Percentiles rank a stretch among this genome's conserved stretches.
phyloP scores from a whole-genome alignment of 2,329 filamentous ascomycete species.

The Cercospora janseana region DNA sequence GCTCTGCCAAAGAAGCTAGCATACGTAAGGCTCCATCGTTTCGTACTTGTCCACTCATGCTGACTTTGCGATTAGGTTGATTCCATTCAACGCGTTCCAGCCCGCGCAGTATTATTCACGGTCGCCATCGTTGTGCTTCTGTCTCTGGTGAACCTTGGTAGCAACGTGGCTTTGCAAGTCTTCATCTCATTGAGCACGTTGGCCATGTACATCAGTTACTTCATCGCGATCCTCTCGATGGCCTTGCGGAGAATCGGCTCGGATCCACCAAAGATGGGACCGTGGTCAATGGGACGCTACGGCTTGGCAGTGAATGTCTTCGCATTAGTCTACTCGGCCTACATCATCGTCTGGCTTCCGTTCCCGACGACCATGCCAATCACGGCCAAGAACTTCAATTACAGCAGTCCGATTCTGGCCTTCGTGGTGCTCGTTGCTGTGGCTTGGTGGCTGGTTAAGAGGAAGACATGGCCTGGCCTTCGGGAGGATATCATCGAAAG shows the following conservation, averaged over 20 bases:
- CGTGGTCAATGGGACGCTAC: slow-evolving; percentile 27
- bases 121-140: slow-evolving; percentile 27
- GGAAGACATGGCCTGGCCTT: slow-evolving; percentile 27
- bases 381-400: slow-evolving; percentile 28
- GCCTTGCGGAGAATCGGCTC: slow-evolving; percentile 14
- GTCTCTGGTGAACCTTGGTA: slow-evolving; percentile 27
- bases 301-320: slow-evolving; percentile 29
- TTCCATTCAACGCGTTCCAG: slow-evolving; percentile 23
- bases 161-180: slow-evolving; percentile 25
- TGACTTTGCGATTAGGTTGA: slow-evolving; percentile 18
- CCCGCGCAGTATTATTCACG: slow-evolving; percentile 28
- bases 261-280: slow-evolving; percentile 18
- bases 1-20: slow-evolving; percentile 28
- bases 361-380: slow-evolving; percentile 30
- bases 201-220: slow-evolving; percentile 30
- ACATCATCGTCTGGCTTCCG: slow-evolving; percentile 28
- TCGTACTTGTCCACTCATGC: not conserved
- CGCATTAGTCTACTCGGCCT: slow-evolving; percentile 28
- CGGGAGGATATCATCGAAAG: slow-evolving; percentile 26
- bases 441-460: slow-evolving; percentile 22
- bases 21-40: slow-evolving; percentile 20
- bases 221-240: slow-evolving; percentile 31
- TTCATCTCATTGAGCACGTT: slow-evolving; percentile 30
- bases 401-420: slow-evolving; percentile 28
- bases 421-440: slow-evolving; percentile 26